phyloP scores from a whole-genome alignment of 2,329 filamentous ascomycete species.

The Aotearoamyces nothofagi region DNA sequence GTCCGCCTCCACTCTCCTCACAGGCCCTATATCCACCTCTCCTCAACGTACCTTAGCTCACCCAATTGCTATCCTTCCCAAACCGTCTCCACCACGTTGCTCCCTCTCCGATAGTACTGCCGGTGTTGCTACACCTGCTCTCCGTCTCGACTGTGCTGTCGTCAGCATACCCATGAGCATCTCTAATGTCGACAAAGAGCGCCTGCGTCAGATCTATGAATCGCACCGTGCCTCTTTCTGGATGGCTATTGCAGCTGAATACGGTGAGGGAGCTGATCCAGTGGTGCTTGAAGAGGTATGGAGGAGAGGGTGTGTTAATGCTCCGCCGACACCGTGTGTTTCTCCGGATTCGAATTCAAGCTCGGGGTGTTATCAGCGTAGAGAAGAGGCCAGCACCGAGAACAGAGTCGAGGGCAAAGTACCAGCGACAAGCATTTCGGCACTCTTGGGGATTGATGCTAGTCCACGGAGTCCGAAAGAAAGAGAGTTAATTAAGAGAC shows the following conservation, averaged over 20 bases:
- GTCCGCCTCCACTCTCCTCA: slow-evolving; percentile 29
- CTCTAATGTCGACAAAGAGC: slow-evolving; percentile 35
- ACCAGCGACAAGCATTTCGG: slow-evolving; percentile 38
- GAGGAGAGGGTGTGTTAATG: too few species aligned
- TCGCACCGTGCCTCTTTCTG: slow-evolving; percentile 59
- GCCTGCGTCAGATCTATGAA: slow-evolving; percentile 56
- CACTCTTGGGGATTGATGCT: slow-evolving; percentile 44
- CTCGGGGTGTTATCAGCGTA: slow-evolving; percentile 9
- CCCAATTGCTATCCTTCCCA: slow-evolving; percentile 49
- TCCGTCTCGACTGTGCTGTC: slow-evolving; percentile 42
- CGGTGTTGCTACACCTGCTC: slow-evolving; percentile 21
- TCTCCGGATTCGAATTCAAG: slow-evolving; percentile 14
- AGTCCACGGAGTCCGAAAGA: slow-evolving; percentile 41
- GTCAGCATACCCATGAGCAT: slow-evolving; percentile 21
- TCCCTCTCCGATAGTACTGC: slow-evolving; percentile 26
- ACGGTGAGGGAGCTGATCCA: slow-evolving; percentile 47
- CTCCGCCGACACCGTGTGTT: slow-evolving; percentile 19
- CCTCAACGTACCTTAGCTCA: slow-evolving; percentile 27
- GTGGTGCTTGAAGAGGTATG: slow-evolving; percentile 57
- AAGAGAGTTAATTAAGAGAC: slow-evolving; percentile 37
- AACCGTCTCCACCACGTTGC: slow-evolving; percentile 35
- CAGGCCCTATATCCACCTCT: slow-evolving; percentile 35
- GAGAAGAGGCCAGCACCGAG: neutral
- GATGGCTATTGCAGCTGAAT: slow-evolving; percentile 56
- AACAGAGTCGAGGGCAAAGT: slow-evolving; percentile 14